A percentile compares a stretch with the other conserved stretches of the same genome.
phyloP scores from a whole-genome alignment of 352 stramenopile species.

The Globisporangium irregulare region DNA sequence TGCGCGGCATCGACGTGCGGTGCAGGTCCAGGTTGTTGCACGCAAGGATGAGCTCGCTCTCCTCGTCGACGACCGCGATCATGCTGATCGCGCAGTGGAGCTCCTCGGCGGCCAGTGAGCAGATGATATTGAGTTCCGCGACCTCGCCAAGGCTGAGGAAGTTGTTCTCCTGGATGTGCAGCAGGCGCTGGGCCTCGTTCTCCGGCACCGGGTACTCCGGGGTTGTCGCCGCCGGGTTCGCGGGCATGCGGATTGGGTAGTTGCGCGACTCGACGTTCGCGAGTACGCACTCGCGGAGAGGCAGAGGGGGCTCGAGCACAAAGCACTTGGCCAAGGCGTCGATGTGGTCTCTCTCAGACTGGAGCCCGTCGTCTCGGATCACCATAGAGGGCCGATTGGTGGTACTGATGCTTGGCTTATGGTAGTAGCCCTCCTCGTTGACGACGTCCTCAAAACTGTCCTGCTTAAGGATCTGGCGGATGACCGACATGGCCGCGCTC shows the following conservation, averaged over 20 bases:
- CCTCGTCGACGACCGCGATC: not conserved
- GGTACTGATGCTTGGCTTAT: not conserved
- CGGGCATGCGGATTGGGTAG: not conserved
- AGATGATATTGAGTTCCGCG: conserved; percentile 6
- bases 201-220: not conserved
- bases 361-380: not conserved
- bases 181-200: not conserved
- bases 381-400: not conserved
- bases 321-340: not conserved
- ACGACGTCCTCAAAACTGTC: not conserved
- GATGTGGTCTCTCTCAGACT: not conserved
- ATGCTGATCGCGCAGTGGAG: not conserved
- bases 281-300: conserved; percentile 25
- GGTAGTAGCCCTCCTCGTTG: not conserved
- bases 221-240: not conserved
- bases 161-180: not conserved
- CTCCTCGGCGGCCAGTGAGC: not conserved
- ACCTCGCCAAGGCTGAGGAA: not conserved
- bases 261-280: not conserved
- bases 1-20: conserved; percentile 1
- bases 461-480: conserved; percentile 29
- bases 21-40: not conserved
- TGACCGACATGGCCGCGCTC: conserved; percentile 31
- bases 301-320: conserved; percentile 1
- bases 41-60: conserved; percentile 3